phyloP scores from a whole-genome alignment of 129 eudicot genomes.

The Pulicaria dysenterica region DNA sequence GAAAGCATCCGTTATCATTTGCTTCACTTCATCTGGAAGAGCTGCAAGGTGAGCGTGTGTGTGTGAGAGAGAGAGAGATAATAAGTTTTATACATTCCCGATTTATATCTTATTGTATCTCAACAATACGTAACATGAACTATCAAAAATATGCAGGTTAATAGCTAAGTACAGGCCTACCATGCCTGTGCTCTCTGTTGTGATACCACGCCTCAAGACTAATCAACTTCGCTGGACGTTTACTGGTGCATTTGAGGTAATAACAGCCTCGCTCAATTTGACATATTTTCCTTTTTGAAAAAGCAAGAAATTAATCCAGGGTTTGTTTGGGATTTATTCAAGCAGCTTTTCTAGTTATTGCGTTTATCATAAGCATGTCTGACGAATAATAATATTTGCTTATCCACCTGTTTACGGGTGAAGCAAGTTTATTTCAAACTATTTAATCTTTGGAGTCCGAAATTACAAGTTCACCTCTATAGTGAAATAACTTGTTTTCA shows the following conservation, averaged over 20 bases:
- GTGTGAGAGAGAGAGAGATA: constrained; percentile 30
- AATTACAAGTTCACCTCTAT: too few relatives aligned
- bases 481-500: too few relatives aligned
- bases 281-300: too few relatives aligned
- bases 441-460: too few relatives aligned
- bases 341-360: too few relatives aligned
- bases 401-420: too few relatives aligned
- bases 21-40: constrained; percentile 91
- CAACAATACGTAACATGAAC: constrained; percentile 4
- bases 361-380: too few relatives aligned
- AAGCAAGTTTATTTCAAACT: too few relatives aligned
- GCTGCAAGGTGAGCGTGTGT: constrained; percentile 65
- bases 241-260: constrained; percentile 94
- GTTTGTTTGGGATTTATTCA: too few relatives aligned
- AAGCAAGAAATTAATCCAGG: too few relatives aligned
- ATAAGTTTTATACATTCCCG: not conserved
- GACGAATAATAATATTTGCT: too few relatives aligned
- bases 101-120: not conserved
- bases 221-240: constrained; percentile 90
- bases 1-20: constrained; percentile 86
- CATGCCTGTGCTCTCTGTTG: constrained; percentile 94
- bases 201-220: constrained; percentile 87
- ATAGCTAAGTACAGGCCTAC: constrained; percentile 95
- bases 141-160: constrained; percentile 51
- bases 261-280: too few relatives aligned